Conservation (phyloP, 768 basidiomycete species). For the Scleroderma bovista region DNA sequence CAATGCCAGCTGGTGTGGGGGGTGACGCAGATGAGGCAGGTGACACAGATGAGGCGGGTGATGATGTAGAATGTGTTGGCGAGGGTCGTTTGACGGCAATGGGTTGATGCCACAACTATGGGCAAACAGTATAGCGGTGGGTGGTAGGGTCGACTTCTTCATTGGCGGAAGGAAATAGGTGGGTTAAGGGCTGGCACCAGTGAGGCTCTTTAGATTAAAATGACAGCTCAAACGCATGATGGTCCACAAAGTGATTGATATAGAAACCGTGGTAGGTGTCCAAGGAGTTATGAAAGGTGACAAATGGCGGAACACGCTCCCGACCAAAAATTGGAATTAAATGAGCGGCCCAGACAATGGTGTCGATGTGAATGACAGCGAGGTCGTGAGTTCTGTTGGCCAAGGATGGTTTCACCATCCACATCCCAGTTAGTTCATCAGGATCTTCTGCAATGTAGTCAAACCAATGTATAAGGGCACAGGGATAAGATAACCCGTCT, state of each 20-base stretch:
- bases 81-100: too few species aligned
- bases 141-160: too few species aligned
- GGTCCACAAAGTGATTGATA: constrained; percentile 29
- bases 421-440: constrained; percentile 18
- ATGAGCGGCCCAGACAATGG: constrained; percentile 11
- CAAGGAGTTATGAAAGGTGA: constrained; percentile 16
- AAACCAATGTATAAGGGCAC: constrained; percentile 20
- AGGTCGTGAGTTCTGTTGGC: neutral
- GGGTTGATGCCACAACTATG: too few species aligned
- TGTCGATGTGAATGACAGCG: constrained; percentile 11
- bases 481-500: constrained; percentile 11
- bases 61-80: too few species aligned
- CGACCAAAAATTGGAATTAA: constrained; percentile 14
- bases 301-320: constrained; percentile 12
- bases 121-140: too few species aligned
- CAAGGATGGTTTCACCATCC: constrained; percentile 12
- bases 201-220: too few species aligned
- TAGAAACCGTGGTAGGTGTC: constrained; percentile 24
- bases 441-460: constrained; percentile 5
- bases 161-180: too few species aligned
- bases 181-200: too few species aligned
- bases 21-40: too few species aligned
- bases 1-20: too few species aligned
- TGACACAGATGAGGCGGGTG: too few species aligned
- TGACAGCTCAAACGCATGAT: constrained; percentile 19